Evolutionary conservation across 1,139 yeast genomes (phyloP).

Genomic region (Lodderomyces pseudojiufengensis): DNA sequence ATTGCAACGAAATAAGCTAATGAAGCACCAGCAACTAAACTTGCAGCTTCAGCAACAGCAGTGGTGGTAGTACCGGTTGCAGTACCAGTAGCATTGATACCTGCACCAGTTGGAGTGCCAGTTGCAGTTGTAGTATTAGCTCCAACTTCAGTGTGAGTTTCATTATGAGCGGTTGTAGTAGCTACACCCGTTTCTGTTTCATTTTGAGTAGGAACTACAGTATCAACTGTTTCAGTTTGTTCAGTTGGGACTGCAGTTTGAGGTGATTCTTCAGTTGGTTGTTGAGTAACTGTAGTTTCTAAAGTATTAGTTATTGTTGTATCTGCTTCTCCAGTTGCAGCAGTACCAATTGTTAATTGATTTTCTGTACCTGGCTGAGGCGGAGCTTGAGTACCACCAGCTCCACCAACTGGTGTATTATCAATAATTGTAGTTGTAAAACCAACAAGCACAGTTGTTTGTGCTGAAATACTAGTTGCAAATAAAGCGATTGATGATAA

Average conservation of each 20-base stretch:
- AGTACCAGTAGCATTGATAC: conserved; percentile 5
- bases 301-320: conserved; percentile 5
- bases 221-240: background rate
- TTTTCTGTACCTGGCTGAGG: background rate
- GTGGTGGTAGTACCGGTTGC: conserved; percentile 7
- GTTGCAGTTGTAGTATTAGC: conserved; percentile 5
- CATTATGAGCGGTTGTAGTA: conserved; percentile 2
- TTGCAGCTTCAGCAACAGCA: conserved; percentile 8
- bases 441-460: conserved; percentile 2
- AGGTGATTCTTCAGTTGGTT: background rate
- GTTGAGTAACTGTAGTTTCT: conserved; percentile 2
- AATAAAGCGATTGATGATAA: conserved; percentile 3
- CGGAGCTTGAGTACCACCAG: conserved; percentile 1
- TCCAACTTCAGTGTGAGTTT: conserved; percentile 3
- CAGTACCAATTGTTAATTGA: conserved; percentile 1
- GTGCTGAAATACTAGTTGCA: background rate
- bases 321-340: background rate
- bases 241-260: background rate
- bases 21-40: conserved; percentile 10
- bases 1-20: conserved; percentile 10
- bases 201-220: background rate
- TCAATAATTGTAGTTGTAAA: background rate
- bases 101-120: conserved; percentile 1
- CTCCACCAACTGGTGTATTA: background rate
- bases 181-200: conserved; percentile 3